These are phyloP conservation scores for Trypanosoma mega DNA, from an alignment of 208 protist species.

Conservation along the genomic window DNA sequence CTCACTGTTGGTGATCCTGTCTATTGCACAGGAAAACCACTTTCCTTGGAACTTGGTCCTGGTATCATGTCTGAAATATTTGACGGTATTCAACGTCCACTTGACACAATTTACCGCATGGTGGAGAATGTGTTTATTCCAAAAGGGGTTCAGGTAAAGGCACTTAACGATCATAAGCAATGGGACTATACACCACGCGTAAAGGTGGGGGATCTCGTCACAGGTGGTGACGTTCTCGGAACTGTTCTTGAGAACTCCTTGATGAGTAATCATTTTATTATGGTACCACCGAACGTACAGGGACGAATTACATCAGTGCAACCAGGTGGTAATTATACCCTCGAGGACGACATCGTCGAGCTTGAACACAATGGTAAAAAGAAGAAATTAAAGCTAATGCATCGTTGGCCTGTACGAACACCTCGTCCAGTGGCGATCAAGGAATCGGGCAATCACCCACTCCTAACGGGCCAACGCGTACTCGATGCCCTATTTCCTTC, in stretches of 20 bases:
- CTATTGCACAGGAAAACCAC: conserved; percentile 97
- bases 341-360: conserved; percentile 92
- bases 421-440: conserved; percentile 95
- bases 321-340: conserved; percentile 92
- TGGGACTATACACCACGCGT: conserved; percentile 97
- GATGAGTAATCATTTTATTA: conserved; percentile 96
- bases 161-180: conserved; percentile 92
- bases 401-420: conserved; percentile 97
- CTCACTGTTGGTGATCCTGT: conserved; percentile 99
- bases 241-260: conserved; percentile 97
- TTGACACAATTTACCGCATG: conserved; percentile 97
- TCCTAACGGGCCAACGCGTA: conserved; percentile 99
- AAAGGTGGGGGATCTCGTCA: conserved; percentile 96
- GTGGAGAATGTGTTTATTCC: conserved; percentile 99
- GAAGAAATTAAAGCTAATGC: conserved; percentile 92
- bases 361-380: conserved; percentile 91
- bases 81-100: conserved; percentile 99
- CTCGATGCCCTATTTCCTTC: conserved; percentile 99
- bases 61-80: conserved; percentile 99
- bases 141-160: conserved; percentile 96
- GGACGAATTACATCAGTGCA: conserved; percentile 95
- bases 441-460: conserved; percentile 94
- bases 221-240: conserved; percentile 97
- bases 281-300: conserved; percentile 94
- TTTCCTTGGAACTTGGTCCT: conserved; percentile 99